Base-by-base conservation (phyloP, 129 eudicot genomes). In the Escallonia herrerae region DNA sequence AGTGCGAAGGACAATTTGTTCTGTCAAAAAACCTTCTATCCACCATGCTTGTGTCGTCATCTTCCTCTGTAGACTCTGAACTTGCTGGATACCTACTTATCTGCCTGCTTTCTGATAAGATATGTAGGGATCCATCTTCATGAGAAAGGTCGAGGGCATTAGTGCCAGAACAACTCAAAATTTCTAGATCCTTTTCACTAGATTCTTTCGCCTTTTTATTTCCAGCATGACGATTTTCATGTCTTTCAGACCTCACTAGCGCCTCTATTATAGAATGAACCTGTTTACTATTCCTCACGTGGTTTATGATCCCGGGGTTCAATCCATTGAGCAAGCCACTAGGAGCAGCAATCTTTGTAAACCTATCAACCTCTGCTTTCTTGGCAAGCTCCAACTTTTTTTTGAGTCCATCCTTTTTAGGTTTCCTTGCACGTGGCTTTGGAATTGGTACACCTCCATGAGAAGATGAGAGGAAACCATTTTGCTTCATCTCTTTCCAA, bases 261-360 rank as follows among this genome's bases (percentile, higher is more conserved):
- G 90, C 85, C 76, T 89, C 90, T 39, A 94, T 94, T 61, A 94
- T 94, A 22, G 99, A 89, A 67, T 84, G 90, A 69, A 89, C 99
- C 66, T 94, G 99, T 72, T 81, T 89, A 39, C 96, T 76, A 72
- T 94, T 94, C 59, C 99, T 81, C 46, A 94, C 99, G 70, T 89
- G 99, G 64, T 84, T 94, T 56, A 94, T 94, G 44, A 94, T 94
- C 58, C 99, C 95, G 1, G 97, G 99, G 72, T 89, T 94, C 62
- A 94, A 62, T 42, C 78, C 96, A 64, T 84, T 84, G 37, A 94
- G 79, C 79, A 94, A 73, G 52, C 97, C 97, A 79, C 95, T 85
- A 49, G 97, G 97, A 61, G 95, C 97, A 50, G 95, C 97, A 64
- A 83, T 76, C 79, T 80, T 87, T 43, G 97, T 88, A 71, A 91